phyloP scores from a whole-genome alignment of 176 grass and related monocot species.

The Oryza meridionalis region DNA sequence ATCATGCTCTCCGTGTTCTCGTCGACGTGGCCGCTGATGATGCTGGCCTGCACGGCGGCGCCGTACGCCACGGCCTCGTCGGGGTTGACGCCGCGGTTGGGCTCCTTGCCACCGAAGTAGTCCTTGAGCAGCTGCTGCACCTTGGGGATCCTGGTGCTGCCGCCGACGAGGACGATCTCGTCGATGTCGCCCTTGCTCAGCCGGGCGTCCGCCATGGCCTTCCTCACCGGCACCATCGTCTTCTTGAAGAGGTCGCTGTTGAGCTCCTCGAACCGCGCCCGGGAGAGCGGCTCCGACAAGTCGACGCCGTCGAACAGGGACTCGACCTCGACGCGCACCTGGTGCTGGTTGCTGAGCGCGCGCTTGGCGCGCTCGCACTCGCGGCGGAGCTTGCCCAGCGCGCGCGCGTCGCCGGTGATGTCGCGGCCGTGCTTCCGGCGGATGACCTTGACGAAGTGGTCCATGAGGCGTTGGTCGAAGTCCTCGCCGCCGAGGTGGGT shows the following conservation, averaged over 20 bases:
- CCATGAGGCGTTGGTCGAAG: too few relatives aligned
- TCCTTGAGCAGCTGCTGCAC: conserved; percentile 98
- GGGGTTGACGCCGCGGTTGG: conserved; percentile 60
- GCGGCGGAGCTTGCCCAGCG: too few relatives aligned
- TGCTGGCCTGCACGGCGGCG: conserved; percentile 67
- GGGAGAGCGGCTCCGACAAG: conserved; percentile 13
- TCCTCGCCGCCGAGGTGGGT: too few relatives aligned
- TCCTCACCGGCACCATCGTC: conserved; percentile 29
- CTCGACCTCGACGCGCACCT: background rate
- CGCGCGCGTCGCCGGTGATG: too few relatives aligned
- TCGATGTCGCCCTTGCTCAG: conserved; percentile 19
- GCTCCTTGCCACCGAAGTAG: conserved; percentile 97
- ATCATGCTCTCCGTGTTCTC: too few relatives aligned
- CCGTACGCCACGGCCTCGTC: conserved; percentile 97
- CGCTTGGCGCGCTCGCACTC: too few relatives aligned
- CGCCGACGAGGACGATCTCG: conserved; percentile 76
- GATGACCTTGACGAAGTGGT: too few relatives aligned
- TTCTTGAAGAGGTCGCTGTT: conserved; percentile 1
- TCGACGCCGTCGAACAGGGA: conserved; percentile 4
- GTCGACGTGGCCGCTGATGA: background rate
- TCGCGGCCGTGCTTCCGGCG: too few relatives aligned
- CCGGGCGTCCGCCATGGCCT: conserved; percentile 13
- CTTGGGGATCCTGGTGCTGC: conserved; percentile 87
- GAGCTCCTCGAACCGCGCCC: conserved; percentile 21
- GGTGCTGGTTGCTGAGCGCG: too few relatives aligned